Evolutionary conservation across 1,284 basidiomycete genomes (phyloP).

Genomic region (Taiwanofungus camphoratus): DNA sequence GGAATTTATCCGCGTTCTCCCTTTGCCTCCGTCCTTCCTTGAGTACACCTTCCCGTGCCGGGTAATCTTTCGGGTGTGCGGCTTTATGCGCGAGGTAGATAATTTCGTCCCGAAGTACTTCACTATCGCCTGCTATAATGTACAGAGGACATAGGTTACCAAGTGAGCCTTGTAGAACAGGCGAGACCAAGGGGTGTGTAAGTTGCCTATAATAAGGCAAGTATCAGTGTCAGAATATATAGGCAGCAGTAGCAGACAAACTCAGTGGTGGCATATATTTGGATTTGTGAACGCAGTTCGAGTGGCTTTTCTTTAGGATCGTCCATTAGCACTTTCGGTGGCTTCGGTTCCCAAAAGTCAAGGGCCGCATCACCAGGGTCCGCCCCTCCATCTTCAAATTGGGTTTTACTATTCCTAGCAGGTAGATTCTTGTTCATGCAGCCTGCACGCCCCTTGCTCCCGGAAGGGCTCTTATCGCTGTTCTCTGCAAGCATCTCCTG

Average conservation of each 20-base stretch:
- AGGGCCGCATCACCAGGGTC: constrained; percentile 15
- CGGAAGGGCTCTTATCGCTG: background rate
- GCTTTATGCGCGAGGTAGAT: constrained; percentile 81
- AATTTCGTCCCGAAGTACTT: constrained; percentile 80
- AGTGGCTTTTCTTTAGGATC: constrained; percentile 40
- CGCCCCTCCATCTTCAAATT: constrained; percentile 3
- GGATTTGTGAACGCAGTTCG: constrained; percentile 64
- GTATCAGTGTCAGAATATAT: background rate
- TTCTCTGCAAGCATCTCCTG: constrained; percentile 29
- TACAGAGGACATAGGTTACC: constrained; percentile 81
- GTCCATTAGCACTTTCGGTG: constrained; percentile 55
- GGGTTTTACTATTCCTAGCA: too few species aligned
- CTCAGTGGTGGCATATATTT: constrained; percentile 80
- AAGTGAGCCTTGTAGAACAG: constrained; percentile 70
- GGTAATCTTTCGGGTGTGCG: constrained; percentile 69
- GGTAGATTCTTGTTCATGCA: too few species aligned
- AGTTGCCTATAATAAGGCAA: constrained; percentile 50
- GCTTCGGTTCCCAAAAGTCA: constrained; percentile 47
- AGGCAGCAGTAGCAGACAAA: constrained; percentile 22
- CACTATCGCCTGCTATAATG: constrained; percentile 73
- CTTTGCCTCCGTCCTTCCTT: constrained; percentile 41
- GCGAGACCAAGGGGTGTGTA: constrained; percentile 76
- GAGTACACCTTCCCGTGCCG: constrained; percentile 53
- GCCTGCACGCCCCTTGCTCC: constrained; percentile 2
- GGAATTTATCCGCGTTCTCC: constrained; percentile 50